These are phyloP conservation scores for Ophiosphaerella narmari DNA, from an alignment of 2,329 filamentous ascomycete species.

Conservation along the genomic window DNA sequence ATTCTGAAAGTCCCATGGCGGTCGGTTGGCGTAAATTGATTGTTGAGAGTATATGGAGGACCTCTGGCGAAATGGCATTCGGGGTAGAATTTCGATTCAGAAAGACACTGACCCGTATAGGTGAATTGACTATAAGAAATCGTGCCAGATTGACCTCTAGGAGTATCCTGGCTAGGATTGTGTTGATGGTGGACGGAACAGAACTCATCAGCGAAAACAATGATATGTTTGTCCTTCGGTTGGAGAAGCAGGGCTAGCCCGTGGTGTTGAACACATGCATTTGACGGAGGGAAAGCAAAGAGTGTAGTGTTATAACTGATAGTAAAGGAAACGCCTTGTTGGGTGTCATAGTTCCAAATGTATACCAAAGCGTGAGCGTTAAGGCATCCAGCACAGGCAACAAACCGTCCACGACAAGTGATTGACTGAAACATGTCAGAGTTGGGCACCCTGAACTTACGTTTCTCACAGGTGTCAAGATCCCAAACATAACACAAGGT, in stretches of 20 bases:
- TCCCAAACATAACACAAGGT: slow-evolving; percentile 27
- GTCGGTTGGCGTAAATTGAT: slow-evolving; percentile 6
- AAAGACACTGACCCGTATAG: slow-evolving; percentile 12
- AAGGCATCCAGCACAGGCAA: slow-evolving; percentile 24
- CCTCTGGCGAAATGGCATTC: neutral
- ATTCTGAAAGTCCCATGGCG: slow-evolving; percentile 3
- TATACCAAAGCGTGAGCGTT: slow-evolving; percentile 18
- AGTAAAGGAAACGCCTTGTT: slow-evolving; percentile 24
- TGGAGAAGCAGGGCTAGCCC: slow-evolving; percentile 13
- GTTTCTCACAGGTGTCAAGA: slow-evolving; percentile 9
- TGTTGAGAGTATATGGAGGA: neutral
- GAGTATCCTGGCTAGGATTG: neutral
- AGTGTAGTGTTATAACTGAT: slow-evolving; percentile 9
- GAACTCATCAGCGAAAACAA: slow-evolving; percentile 6
- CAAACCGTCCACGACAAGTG: slow-evolving; percentile 23
- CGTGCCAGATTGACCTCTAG: neutral
- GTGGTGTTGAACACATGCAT: neutral
- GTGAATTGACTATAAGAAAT: slow-evolving; percentile 13
- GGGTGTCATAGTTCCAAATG: slow-evolving; percentile 36
- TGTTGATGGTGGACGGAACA: neutral
- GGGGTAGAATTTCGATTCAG: neutral
- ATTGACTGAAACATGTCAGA: slow-evolving; percentile 5
- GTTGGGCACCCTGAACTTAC: slow-evolving; percentile 27
- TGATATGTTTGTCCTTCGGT: slow-evolving; percentile 15
- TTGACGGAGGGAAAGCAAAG: neutral